Evolutionary conservation across 2,329 filamentous ascomycete species (phyloP).

Genomic region (Colletotrichum cereale): DNA sequence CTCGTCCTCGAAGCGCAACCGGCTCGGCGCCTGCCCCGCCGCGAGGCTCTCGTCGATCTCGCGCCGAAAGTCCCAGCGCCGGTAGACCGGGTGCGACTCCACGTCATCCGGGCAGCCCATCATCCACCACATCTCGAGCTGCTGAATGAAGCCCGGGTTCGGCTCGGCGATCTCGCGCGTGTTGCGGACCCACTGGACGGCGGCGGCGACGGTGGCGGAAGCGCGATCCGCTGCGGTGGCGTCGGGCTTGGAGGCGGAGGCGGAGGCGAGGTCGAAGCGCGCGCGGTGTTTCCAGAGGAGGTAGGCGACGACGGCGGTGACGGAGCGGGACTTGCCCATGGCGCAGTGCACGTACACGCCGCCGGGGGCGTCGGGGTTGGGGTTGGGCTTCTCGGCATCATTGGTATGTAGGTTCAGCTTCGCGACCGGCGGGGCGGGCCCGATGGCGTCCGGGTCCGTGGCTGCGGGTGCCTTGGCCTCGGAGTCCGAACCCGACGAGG

Average conservation of each 20-base stretch:
- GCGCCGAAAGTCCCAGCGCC: constrained; percentile 73
- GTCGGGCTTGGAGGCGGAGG: constrained; percentile 52
- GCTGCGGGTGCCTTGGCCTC: background rate
- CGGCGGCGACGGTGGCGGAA: constrained; percentile 64
- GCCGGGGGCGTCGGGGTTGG: constrained; percentile 45
- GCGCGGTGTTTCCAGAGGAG: constrained; percentile 77
- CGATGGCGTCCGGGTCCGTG: constrained; percentile 30
- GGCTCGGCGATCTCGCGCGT: constrained; percentile 85
- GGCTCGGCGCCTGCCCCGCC: constrained; percentile 82
- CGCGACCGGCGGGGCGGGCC: constrained; percentile 19
- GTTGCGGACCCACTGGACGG: constrained; percentile 77
- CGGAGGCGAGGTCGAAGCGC: constrained; percentile 59
- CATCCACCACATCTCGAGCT: constrained; percentile 86
- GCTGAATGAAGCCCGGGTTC: constrained; percentile 91
- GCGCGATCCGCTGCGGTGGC: constrained; percentile 52
- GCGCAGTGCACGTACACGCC: constrained; percentile 79
- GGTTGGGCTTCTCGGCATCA: constrained; percentile 38
- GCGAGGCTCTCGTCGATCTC: constrained; percentile 71
- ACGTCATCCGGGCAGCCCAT: constrained; percentile 82
- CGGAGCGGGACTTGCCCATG: constrained; percentile 95
- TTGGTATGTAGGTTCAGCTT: constrained; percentile 25
- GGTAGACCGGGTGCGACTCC: constrained; percentile 80
- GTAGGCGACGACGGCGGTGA: constrained; percentile 86
- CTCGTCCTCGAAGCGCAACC: constrained; percentile 86
- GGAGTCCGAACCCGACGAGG: constrained; percentile 2